Conservation (phyloP, 2,329 filamentous ascomycete species). For the Trichoderma sp. region DNA sequence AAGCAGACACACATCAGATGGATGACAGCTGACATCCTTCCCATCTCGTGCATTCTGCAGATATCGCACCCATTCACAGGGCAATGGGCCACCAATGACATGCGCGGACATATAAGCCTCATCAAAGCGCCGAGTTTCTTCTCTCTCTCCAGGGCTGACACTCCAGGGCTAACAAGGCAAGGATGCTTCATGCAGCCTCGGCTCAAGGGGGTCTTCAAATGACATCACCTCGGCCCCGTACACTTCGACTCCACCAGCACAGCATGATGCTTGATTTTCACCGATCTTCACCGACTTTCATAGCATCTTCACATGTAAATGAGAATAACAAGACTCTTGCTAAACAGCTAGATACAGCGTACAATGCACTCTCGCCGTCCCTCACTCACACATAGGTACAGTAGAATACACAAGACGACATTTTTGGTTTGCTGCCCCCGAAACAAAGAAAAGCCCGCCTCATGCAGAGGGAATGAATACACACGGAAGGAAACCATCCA, state of each 20-base stretch:
- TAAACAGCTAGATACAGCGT: background rate
- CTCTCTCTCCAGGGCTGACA: too few relatives aligned
- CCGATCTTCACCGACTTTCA: background rate
- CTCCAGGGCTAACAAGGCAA: too few relatives aligned
- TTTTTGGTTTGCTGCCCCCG: slow-evolving; percentile 1
- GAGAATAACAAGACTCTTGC: background rate
- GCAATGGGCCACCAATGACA: too few relatives aligned
- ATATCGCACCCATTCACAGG: too few relatives aligned
- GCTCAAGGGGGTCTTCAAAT: slow-evolving; percentile 3
- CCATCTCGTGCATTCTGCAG: too few relatives aligned
- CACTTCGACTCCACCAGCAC: background rate
- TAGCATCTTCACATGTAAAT: background rate
- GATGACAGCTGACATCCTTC: background rate
- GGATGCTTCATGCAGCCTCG: slow-evolving; percentile 7
- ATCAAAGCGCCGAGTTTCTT: too few relatives aligned
- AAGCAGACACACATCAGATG: background rate
- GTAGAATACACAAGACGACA: background rate
- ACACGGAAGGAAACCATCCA: slow-evolving; percentile 8
- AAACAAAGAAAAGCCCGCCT: slow-evolving; percentile 7
- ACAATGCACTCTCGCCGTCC: slow-evolving; percentile 7
- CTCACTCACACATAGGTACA: background rate
- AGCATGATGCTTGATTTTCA: too few relatives aligned
- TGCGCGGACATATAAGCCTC: too few relatives aligned
- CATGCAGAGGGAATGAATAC: slow-evolving; percentile 5
- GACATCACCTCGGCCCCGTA: slow-evolving; percentile 18